Conservation (phyloP, 805 yeast genomes). For the Candida chilensis region DNA sequence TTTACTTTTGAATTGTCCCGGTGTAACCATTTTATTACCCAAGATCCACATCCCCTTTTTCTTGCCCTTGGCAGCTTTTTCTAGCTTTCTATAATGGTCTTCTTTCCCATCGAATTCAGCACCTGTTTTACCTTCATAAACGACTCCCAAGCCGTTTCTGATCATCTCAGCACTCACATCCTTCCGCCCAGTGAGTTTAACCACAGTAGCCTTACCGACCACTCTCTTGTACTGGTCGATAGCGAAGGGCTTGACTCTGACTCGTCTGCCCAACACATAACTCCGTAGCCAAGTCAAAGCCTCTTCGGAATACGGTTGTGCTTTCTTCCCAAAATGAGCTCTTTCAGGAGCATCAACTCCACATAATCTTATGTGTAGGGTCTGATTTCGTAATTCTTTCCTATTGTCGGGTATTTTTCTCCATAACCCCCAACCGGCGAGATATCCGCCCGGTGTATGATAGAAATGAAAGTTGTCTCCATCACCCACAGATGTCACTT, state of each 20-base stretch:
- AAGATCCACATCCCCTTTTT: constrained; percentile 66
- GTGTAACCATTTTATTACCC: constrained; percentile 45
- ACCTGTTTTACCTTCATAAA: constrained; percentile 73
- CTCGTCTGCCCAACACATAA: constrained; percentile 55
- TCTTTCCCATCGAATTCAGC: constrained; percentile 86
- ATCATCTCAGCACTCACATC: constrained; percentile 90
- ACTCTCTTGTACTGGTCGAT: constrained; percentile 86
- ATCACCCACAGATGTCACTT: constrained; percentile 87
- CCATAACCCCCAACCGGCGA: constrained; percentile 93
- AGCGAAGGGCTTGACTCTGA: constrained; percentile 70
- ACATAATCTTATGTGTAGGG: constrained; percentile 74
- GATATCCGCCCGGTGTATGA: constrained; percentile 87
- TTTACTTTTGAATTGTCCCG: constrained; percentile 76
- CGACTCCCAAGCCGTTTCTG: constrained; percentile 72
- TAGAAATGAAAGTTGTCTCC: constrained; percentile 91
- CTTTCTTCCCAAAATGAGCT: constrained; percentile 88
- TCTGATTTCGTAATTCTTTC: constrained; percentile 45
- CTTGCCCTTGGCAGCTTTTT: constrained; percentile 45
- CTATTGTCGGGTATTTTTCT: constrained; percentile 50
- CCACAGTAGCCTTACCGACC: constrained; percentile 69
- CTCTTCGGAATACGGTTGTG: constrained; percentile 83
- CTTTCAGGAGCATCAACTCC: constrained; percentile 98
- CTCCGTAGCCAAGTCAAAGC: constrained; percentile 70
- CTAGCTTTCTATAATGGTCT: constrained; percentile 45
- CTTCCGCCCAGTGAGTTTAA: constrained; percentile 47